A percentile compares a stretch with the other conserved stretches of the same genome.
These are phyloP conservation scores for Solanum chmielewskii DNA, from an alignment of 257 asterid species.

Conservation along the genomic window DNA sequence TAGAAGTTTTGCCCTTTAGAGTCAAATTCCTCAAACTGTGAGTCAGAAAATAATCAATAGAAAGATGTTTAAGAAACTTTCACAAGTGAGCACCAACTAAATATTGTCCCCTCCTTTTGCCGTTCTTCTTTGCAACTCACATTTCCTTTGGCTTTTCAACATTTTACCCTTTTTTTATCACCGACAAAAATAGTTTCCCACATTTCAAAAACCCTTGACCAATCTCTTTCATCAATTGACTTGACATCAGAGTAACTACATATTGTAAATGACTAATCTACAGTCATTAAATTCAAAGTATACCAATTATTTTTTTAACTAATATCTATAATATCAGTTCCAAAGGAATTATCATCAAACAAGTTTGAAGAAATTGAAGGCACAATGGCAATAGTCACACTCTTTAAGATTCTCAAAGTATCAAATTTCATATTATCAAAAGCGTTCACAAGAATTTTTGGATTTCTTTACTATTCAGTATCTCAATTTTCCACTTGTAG, in stretches of 20 bases:
- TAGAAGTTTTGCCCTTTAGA: constrained; percentile 19
- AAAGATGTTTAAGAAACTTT: constrained; percentile 8
- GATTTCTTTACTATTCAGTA: not conserved
- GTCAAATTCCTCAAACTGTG: constrained; percentile 39
- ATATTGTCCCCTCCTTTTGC: constrained; percentile 8
- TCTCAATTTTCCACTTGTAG: not conserved
- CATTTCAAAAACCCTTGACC: not conserved
- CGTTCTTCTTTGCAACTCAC: not conserved
- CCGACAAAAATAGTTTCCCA: not conserved
- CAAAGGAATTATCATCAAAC: not conserved
- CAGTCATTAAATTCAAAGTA: not conserved
- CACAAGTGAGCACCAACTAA: constrained; percentile 12
- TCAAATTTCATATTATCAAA: not conserved
- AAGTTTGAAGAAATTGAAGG: constrained; percentile 4
- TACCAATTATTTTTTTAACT: not conserved
- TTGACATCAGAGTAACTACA: not conserved
- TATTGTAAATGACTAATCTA: not conserved
- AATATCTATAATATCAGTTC: not conserved
- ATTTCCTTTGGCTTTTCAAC: not conserved
- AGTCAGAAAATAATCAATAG: constrained; percentile 12
- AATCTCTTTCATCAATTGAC: not conserved
- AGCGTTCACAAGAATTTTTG: not conserved
- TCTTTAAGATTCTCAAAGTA: not conserved
- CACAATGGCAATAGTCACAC: not conserved
- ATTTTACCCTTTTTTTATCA: not conserved